Evolutionary conservation across 2,329 filamentous ascomycete species (phyloP).

Genomic region (Trichoderma simmonsii): DNA sequence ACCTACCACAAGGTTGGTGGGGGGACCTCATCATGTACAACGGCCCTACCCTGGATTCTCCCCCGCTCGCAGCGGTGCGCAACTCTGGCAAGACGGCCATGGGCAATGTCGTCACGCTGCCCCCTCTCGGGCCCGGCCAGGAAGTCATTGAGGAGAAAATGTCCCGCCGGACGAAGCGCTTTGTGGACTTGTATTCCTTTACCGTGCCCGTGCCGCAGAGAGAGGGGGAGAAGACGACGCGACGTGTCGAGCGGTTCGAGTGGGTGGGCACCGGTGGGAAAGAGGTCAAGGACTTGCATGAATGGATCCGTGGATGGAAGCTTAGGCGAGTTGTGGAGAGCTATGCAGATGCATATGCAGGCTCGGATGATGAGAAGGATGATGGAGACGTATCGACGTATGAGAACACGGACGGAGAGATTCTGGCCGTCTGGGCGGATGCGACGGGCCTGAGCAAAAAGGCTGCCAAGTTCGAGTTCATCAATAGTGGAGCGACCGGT

Average conservation of each 20-base stretch:
- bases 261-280: slow-evolving; percentile 39
- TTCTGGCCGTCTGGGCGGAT: slow-evolving; percentile 39
- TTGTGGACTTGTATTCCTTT: slow-evolving; percentile 30
- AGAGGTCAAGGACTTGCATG: slow-evolving; percentile 33
- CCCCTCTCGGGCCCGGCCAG: slow-evolving; percentile 16
- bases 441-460: slow-evolving; percentile 23
- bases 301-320: slow-evolving; percentile 38
- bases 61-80: slow-evolving; percentile 14
- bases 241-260: slow-evolving; percentile 37
- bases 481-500: slow-evolving; percentile 39
- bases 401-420: slow-evolving; percentile 33
- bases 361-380: background rate
- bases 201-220: slow-evolving; percentile 32
- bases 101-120: slow-evolving; percentile 18
- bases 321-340: slow-evolving; percentile 26
- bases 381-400: slow-evolving; percentile 14
- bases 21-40: slow-evolving; percentile 17
- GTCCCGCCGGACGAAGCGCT: background rate
- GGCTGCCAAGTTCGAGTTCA: slow-evolving; percentile 39
- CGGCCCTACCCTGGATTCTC: slow-evolving; percentile 10
- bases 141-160: slow-evolving; percentile 16
- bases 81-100: background rate
- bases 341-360: background rate
- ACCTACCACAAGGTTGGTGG: slow-evolving; percentile 11
- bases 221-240: background rate